phyloP scores from a whole-genome alignment of 2,329 filamentous ascomycete species.

The Ophiostoma novo-ulmi region DNA sequence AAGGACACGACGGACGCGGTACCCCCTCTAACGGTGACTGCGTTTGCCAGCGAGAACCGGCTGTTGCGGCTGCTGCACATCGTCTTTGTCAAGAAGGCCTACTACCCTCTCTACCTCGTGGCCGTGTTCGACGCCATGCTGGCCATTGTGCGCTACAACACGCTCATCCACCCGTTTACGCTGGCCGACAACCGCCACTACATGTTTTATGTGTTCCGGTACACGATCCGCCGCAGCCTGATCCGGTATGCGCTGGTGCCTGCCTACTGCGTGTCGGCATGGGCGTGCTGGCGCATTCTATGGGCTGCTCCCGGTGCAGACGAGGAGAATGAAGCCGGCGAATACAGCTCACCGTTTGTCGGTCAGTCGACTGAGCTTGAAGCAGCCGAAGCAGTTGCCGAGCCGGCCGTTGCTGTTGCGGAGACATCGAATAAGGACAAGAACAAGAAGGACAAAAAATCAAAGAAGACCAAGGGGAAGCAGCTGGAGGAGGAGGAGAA shows the following conservation, averaged over 20 bases:
- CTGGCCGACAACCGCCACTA: slow-evolving; percentile 96
- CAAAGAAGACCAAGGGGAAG: slow-evolving; percentile 1
- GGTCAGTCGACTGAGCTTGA: slow-evolving; percentile 16
- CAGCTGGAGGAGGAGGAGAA: background rate
- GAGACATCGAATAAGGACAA: background rate
- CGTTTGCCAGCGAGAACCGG: slow-evolving; percentile 1
- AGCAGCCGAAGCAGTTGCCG: background rate
- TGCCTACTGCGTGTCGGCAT: slow-evolving; percentile 66
- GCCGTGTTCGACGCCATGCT: slow-evolving; percentile 38
- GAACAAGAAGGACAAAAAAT: background rate
- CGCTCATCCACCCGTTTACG: slow-evolving; percentile 90
- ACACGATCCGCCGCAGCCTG: slow-evolving; percentile 64
- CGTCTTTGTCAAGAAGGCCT: slow-evolving; percentile 35
- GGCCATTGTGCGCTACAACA: slow-evolving; percentile 69
- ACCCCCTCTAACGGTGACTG: background rate
- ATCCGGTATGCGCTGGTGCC: slow-evolving; percentile 64
- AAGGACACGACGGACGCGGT: background rate
- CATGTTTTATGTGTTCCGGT: slow-evolving; percentile 91
- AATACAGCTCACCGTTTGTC: slow-evolving; percentile 25
- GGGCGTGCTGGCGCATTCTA: slow-evolving; percentile 61
- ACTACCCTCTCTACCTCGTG: slow-evolving; percentile 37
- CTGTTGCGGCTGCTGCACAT: slow-evolving; percentile 23
- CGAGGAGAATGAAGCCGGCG: background rate
- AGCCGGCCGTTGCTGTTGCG: background rate
- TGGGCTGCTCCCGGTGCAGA: slow-evolving; percentile 36